Conservation (phyloP, 225 moss, liverwort and hornwort species). For the Marchantia polymorpha region DNA sequence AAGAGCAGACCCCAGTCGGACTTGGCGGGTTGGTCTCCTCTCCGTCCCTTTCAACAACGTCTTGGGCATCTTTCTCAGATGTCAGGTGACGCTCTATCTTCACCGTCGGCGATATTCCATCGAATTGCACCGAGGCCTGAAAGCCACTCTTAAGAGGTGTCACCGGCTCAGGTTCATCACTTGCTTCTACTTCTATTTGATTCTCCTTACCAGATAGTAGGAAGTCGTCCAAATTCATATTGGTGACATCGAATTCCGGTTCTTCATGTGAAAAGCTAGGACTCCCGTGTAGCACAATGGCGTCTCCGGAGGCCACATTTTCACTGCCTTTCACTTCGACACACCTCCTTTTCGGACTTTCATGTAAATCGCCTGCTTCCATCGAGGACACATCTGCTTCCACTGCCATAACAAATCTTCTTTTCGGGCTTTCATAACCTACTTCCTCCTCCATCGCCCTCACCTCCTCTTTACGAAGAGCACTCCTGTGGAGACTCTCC, state of each 20-base stretch:
- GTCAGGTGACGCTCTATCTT: neutral
- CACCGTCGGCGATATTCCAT: neutral
- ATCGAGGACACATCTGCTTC: neutral
- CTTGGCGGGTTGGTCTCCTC: neutral
- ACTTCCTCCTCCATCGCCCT: neutral
- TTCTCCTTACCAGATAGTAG: neutral
- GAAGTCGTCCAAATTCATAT: constrained; percentile 7
- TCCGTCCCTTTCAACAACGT: neutral
- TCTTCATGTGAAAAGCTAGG: constrained; percentile 7
- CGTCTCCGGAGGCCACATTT: neutral
- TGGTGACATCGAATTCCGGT: neutral
- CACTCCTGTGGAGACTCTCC: constrained; percentile 9
- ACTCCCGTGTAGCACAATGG: neutral
- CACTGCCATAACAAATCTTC: neutral
- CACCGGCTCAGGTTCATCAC: neutral
- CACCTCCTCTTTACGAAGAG: constrained; percentile 16
- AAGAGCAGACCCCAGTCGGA: neutral
- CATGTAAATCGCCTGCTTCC: constrained; percentile 2
- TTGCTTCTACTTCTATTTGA: neutral
- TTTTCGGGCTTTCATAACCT: constrained; percentile 8
- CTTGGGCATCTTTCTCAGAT: neutral
- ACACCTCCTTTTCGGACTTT: constrained; percentile 1
- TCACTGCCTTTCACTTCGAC: neutral
- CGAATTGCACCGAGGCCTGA: neutral
- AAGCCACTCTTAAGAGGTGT: neutral